Base-by-base conservation (phyloP, 2,329 filamentous ascomycete genomes). In the Nemania abortiva region DNA sequence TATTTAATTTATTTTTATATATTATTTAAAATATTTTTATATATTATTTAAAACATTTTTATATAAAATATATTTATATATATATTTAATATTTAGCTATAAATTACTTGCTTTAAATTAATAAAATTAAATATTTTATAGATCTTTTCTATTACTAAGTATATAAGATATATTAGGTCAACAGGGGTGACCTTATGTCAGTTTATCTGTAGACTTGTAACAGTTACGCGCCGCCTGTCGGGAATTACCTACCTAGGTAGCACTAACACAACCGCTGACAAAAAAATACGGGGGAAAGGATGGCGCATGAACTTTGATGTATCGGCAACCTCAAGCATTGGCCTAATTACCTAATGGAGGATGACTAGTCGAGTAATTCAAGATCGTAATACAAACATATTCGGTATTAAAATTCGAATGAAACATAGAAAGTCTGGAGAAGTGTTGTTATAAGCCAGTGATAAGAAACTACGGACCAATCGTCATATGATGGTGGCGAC, bases 271-370 rank as follows among this genome's bases (percentile, higher is more conserved):
- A 3, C 37, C 37, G 37, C 37, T 42, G 37, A 42, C 37, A 42
- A 45, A 13, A 45, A 45, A 42, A 42, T 42, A 42, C 37, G 7
- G 37, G 37, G 37, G 3, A 42, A 42, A 11, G 37, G 6, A 20
- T n/a, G 45, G 20, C 6, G 45, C 45, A 49, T 49, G 5, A 49
- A 49, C 45, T 49, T 49, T 49, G 45, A 49, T 49, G 45, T 49
- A 15, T 49, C 45, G 4, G 45, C 10, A 22, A 20, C 7, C 11
- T 15, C 45, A 18, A 49, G 20, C 45, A 20, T 34, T 18, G 24
- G 20, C 15, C 49, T 53, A 53, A 57, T 63, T 52, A 47, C 53
- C 58, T 63, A 53, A 63, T 31, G 22, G 39, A 45, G 22, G 53
- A 24, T 49, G n/a, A 22, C 10, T 50, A 22, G 13, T 50, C 31